phyloP scores from a whole-genome alignment of 2,329 filamentous ascomycete species.

The Hypoxylon sp. region DNA sequence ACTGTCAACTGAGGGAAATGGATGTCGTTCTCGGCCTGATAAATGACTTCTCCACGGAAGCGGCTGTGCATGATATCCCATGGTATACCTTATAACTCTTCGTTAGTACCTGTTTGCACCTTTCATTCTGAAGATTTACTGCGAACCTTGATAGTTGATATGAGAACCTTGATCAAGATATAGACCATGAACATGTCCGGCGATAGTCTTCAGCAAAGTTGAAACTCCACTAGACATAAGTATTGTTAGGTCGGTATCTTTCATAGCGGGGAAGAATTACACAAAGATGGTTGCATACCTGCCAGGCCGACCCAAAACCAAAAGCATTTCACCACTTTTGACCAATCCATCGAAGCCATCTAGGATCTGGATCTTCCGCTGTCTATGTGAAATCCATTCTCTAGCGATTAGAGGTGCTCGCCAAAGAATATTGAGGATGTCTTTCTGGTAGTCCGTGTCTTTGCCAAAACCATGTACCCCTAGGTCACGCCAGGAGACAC shows the following conservation, averaged over 20 bases:
- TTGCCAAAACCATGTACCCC: conserved; percentile 58
- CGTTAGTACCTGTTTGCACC: conserved; percentile 44
- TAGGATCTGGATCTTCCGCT: conserved; percentile 64
- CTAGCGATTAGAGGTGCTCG: conserved; percentile 43
- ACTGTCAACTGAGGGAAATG: conserved; percentile 83
- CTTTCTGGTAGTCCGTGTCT: conserved; percentile 56
- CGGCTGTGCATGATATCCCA: conserved; percentile 53
- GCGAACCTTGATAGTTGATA: conserved; percentile 68
- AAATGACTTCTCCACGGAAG: conserved; percentile 78
- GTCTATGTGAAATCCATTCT: conserved; percentile 45
- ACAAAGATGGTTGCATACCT: conserved; percentile 60
- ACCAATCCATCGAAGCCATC: conserved; percentile 67
- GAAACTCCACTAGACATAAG: conserved; percentile 61
- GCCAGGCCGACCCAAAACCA: conserved; percentile 64
- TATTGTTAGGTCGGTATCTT: conserved; percentile 1
- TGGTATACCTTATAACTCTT: conserved; percentile 56
- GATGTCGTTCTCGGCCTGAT: conserved; percentile 85
- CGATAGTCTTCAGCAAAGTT: conserved; percentile 70
- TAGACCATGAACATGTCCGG: conserved; percentile 67
- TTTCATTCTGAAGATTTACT: conserved; percentile 27
- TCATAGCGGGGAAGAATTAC: neutral
- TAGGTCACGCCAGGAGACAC: conserved; percentile 58
- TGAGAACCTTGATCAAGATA: conserved; percentile 60
- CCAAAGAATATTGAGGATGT: conserved; percentile 52
- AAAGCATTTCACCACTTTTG: conserved; percentile 65